These are phyloP conservation scores for Eucalyptus virginea DNA, from an alignment of 345 rosid genomes.

Conservation along the genomic window DNA sequence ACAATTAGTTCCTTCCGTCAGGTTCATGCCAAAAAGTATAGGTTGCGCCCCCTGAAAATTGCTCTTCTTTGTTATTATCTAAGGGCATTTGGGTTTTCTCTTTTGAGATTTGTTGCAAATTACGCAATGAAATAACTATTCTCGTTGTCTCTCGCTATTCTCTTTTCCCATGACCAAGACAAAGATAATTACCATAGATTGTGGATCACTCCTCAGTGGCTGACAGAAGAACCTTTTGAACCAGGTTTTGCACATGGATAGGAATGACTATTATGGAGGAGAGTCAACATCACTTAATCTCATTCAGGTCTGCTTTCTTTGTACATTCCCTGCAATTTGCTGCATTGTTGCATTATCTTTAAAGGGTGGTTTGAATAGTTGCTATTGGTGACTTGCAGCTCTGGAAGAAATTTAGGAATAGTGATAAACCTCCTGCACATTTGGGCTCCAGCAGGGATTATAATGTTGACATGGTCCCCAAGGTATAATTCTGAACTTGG, in stretches of 20 bases:
- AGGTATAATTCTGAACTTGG: slow-evolving; percentile 27
- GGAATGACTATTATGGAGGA: slow-evolving; percentile 96
- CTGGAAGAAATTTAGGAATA: slow-evolving; percentile 89
- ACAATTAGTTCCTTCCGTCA: background rate
- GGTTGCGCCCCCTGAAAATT: background rate
- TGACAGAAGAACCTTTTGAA: background rate
- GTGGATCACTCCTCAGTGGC: background rate
- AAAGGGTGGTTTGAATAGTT: background rate
- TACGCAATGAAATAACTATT: background rate
- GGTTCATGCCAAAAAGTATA: background rate
- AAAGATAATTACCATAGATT: background rate
- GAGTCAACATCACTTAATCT: slow-evolving; percentile 98
- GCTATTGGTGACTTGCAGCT: slow-evolving; percentile 37
- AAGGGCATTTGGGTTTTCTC: background rate
- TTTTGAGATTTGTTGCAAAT: background rate
- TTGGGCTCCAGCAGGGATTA: slow-evolving; percentile 95
- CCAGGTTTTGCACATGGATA: slow-evolving; percentile 98
- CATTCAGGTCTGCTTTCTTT: slow-evolving; percentile 47
- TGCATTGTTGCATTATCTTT: background rate
- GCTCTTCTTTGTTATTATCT: background rate
- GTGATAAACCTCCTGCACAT: slow-evolving; percentile 82
- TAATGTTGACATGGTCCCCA: slow-evolving; percentile 98
- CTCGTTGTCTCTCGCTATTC: background rate
- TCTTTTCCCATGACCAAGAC: background rate
- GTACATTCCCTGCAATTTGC: background rate